Evolutionary conservation across 2,329 filamentous ascomycete species (phyloP), one percentile per base, ranked within the genome.

Genomic region (Ciborinia camelliae): DNA sequence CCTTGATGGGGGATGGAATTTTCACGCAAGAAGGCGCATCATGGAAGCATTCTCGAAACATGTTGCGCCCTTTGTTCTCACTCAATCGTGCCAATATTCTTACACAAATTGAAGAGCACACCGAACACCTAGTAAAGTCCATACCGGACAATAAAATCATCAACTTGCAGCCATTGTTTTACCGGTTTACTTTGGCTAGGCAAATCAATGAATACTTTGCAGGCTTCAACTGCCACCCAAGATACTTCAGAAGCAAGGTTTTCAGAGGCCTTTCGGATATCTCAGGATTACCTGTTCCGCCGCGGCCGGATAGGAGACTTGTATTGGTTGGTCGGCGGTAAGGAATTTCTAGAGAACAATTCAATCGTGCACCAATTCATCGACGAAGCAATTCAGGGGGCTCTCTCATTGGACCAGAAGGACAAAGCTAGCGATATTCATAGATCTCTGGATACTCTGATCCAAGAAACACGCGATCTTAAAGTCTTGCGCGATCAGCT

Each of bases 191-290:
- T 0, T 76, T 87, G 23, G 83, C 66, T 81, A 80, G 0, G 80
- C 83, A 0, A 86, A 83, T 0, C 81, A 81, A 45, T 82, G n/a
- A 86, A 66, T 74, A 87, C 2, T 85, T 86, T 60, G 84, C 84
- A 20, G 76, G 81, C 65, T 79, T 77, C 35, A 68, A 71, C 14
- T 68, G 73, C n/a, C 59, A 28, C 18, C 6, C 8, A 28, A 26
- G 32, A 37, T 59, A 20, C 75, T 76, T 37, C 10, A 63, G 43
- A 54, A 54, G 73, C 65, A 41, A 37, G 62, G 30, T 79, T 66
- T 72, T 73, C n/a, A 4, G 70, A 75, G n/a, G 72, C 72, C 30
- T 80, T 80, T 65, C 73, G 76, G 12, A 72, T 73, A 51, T 76
- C 71, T 20, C 75, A 73, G 58, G 71, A 72, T 61, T 71, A 67